These are phyloP conservation scores for Ramichloridium luteum DNA, from an alignment of 2,329 filamentous ascomycete species.

Conservation along the genomic window DNA sequence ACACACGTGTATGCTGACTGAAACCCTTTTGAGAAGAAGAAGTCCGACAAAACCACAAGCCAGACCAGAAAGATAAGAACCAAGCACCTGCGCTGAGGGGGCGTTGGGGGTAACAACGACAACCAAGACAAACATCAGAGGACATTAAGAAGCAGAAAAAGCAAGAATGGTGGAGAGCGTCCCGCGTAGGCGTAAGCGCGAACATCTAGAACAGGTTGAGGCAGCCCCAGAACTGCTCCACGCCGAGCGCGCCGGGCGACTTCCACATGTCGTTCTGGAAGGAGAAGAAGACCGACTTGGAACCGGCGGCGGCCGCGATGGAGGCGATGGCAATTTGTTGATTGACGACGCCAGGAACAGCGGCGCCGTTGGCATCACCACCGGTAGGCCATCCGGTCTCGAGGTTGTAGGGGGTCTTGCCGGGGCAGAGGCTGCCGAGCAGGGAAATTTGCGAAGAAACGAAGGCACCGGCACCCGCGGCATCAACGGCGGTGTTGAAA, in stretches of 20 bases:
- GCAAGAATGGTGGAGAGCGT: no score
- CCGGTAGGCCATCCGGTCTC: conserved; percentile 80
- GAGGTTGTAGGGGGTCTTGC: conserved; percentile 64
- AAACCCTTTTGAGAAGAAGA: no score
- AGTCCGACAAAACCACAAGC: no score
- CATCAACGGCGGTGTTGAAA: conserved; percentile 64
- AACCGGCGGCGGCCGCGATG: conserved; percentile 55
- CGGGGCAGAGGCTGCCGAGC: conserved; percentile 57
- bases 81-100: no score
- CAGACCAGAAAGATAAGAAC: no score
- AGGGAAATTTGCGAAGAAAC: conserved; percentile 60
- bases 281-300: conserved; percentile 68
- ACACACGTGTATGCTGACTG: no score
- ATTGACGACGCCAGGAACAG: conserved; percentile 53
- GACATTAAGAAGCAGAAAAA: no score
- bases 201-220: conserved; percentile 21
- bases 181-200: no score
- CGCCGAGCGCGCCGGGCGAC: conserved; percentile 50
- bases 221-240: conserved; percentile 75
- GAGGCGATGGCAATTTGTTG: conserved; percentile 61
- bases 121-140: no score
- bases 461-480: conserved; percentile 61
- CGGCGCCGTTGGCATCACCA: conserved; percentile 59
- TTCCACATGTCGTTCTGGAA: conserved; percentile 77
- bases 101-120: no score